phyloP scores from a whole-genome alignment of 352 stramenopile species.

The Phytophthora ohioensis region DNA sequence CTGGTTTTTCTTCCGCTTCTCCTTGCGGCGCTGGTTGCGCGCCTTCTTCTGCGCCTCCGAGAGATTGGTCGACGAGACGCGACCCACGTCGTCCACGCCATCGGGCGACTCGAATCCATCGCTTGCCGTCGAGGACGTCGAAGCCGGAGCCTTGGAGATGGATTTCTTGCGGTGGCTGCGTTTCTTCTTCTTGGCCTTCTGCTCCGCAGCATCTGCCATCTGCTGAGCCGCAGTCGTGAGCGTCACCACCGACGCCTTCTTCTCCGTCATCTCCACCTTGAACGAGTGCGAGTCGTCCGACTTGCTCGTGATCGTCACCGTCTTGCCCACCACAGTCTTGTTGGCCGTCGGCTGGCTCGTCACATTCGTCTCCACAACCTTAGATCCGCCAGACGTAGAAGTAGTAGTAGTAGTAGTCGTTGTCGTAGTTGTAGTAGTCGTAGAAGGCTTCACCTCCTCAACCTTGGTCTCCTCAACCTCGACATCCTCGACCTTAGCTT shows the following conservation, averaged over 20 bases:
- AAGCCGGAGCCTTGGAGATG: constrained; percentile 24
- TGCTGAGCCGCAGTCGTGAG: constrained; percentile 25
- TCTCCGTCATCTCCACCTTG: constrained; percentile 47
- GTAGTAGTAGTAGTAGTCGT: constrained; percentile 30
- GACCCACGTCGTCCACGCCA: constrained; percentile 38
- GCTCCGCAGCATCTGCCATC: constrained; percentile 14
- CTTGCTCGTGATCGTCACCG: constrained; percentile 45
- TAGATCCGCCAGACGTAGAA: constrained; percentile 26
- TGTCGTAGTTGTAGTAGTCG: constrained; percentile 10
- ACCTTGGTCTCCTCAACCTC: not conserved
- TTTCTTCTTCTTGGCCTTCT: constrained; percentile 57
- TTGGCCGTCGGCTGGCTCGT: constrained; percentile 35
- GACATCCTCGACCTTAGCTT: constrained; percentile 19
- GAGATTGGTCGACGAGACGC: constrained; percentile 34
- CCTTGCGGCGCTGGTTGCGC: constrained; percentile 79
- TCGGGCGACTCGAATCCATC: constrained; percentile 47
- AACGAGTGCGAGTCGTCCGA: constrained; percentile 38
- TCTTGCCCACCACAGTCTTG: constrained; percentile 49
- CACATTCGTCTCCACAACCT: constrained; percentile 43
- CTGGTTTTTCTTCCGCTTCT: constrained; percentile 81
- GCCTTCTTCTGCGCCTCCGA: constrained; percentile 69
- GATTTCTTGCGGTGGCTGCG: constrained; percentile 40
- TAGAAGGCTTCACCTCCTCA: constrained; percentile 19
- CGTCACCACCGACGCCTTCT: constrained; percentile 41
- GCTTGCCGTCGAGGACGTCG: constrained; percentile 30